Base-by-base conservation (phyloP, 495 filamentous ascomycete species). In the Elasticomyces elasticus region DNA sequence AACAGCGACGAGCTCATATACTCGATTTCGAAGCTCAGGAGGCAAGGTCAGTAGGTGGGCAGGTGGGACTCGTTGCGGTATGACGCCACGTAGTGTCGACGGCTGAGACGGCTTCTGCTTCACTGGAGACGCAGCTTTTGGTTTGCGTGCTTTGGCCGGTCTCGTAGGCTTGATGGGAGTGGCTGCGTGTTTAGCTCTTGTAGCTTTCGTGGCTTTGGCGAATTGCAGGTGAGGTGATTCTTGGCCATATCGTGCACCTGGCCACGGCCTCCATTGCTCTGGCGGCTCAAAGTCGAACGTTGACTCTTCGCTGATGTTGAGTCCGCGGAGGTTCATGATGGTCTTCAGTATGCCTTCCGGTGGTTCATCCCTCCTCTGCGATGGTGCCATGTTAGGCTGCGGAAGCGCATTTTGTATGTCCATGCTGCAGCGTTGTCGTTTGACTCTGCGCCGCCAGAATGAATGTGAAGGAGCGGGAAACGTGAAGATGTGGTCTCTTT, bases 151-250 rank as follows among this genome's bases (percentile, higher is more conserved):
- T 27, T 53, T 53, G 11, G 25, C 3, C 13, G 50, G 50, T 25
- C 50, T 42, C 10, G 38, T 25, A 17, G 40, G 23, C 20, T 40
- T 40, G 11, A 27, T 19, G 12, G 49, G 28, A 3, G 31, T 12
- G 1, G 50, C 6, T 19, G 4, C 33, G 23, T 28, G 50, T 25
- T 53, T 53, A 38, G 4, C 19, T 19, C 38, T 28, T 15, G 11
- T 53, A 4, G 50, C 1, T 44, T 44, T 53, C 1, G 50, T 30
- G 2, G 2, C 37, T 30, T 35, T 53, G 35, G 35, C 30, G 33
- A 41, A 51, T 25, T 53, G 37, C 2, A 44, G 50, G 23, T 53
- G 50, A n/a, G 50, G 50, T 9, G 50, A 53, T 35, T 53, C 37
- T 7, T 41, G 50, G 20, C 50, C 50, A 25, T 53, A 53, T 1